Evolutionary conservation across 139 green algal genomes (phyloP).

Genomic region (Yamagishiella unicocca): DNA sequence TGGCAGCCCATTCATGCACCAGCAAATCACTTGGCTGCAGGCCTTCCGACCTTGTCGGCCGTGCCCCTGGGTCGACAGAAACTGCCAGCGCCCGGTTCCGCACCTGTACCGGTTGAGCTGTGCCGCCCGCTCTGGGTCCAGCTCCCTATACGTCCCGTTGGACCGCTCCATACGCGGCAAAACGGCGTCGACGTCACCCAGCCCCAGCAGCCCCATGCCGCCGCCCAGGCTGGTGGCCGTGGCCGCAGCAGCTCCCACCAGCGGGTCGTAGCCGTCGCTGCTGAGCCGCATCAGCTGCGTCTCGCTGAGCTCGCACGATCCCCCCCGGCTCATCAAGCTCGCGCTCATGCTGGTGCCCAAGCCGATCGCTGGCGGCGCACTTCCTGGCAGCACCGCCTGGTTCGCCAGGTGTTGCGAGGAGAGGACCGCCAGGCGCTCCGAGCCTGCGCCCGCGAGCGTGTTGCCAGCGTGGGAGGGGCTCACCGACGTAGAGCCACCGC

Average conservation of each 20-base stretch:
- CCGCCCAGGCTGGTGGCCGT: not conserved
- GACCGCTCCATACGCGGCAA: not conserved
- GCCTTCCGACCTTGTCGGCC: no score
- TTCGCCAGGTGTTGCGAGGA: slow-evolving; percentile 14
- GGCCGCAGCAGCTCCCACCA: not conserved
- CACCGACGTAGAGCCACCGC: slow-evolving; percentile 11
- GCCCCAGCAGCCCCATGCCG: not conserved
- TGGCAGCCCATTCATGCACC: no score
- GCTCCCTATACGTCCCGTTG: not conserved
- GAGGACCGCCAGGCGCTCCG: not conserved
- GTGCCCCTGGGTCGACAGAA: no score
- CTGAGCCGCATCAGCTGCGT: not conserved
- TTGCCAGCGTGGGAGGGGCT: slow-evolving; percentile 32
- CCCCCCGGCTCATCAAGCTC: not conserved
- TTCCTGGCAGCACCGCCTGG: not conserved
- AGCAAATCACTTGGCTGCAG: no score
- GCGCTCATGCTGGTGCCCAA: not conserved
- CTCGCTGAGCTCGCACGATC: slow-evolving; percentile 29
- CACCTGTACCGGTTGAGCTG: slow-evolving; percentile 35
- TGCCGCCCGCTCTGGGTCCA: not conserved
- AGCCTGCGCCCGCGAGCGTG: slow-evolving; percentile 7
- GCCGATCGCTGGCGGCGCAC: slow-evolving; percentile 34
- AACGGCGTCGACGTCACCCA: not conserved
- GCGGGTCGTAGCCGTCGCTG: slow-evolving; percentile 6
- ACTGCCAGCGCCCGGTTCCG: no score